Evolutionary conservation across 2,329 filamentous ascomycete genomes (phyloP), one percentile per base, ranked within the genome.

Genomic region (Penicillium sp.): DNA sequence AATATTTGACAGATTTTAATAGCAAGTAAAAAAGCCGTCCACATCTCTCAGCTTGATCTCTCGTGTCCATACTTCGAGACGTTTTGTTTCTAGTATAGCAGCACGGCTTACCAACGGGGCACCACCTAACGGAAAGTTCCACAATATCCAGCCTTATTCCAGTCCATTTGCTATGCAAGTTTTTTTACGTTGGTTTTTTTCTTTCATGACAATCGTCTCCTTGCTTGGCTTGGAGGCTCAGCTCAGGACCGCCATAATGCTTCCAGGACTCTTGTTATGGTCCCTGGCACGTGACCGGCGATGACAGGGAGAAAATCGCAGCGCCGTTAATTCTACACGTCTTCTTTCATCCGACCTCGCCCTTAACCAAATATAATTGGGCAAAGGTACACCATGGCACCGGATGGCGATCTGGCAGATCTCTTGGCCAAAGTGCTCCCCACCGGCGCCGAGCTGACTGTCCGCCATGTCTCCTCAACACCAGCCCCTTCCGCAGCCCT

Each of bases 401-500:
- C 41, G 38, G 70, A 71, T 54, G 66, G 70, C 57, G 73, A 74
- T 69, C 70, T 79, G 65, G 71, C 69, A 57, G 77, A 82, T 62
- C 74, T 81, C 55, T 78, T 88, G 60, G 79, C 82, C 47, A 78
- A 80, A 54, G 79, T 77, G 54, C 76, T 88, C 47, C 84, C 85
- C 28, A 74, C 80, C 54, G 79, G 79, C 59, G 78, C 82, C 64
- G 74, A 77, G 50, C 90, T 96, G 73, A 88, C 83, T 64, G 83
- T 94, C 69, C 89, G 96, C 75, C 94, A 99, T 79, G 80, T 97
- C 67, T 96, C 92, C 25, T 96, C 93, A 5, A 90, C 90, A 14
- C 91, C 94, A 5, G 88, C 87, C 37, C 83, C 83, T 72, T 89
- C 88, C 63, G 84, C 88, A 8, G 84, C 94, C 15, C 85, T 99